phyloP scores from a whole-genome alignment of 371 early-diverging fungal species.

The Saksenaea vasiformis region DNA sequence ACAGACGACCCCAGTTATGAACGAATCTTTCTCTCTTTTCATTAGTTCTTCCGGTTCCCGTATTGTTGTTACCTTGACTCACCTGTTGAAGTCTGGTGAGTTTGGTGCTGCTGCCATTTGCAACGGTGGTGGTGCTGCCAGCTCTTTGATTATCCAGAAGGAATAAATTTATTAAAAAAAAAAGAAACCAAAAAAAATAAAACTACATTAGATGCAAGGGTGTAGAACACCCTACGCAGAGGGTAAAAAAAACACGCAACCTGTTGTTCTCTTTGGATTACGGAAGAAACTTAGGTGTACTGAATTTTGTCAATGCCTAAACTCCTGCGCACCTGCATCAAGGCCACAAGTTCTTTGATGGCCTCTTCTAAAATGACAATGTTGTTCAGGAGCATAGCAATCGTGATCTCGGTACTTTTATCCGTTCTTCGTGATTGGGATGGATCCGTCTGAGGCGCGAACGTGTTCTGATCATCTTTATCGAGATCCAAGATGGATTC shows the following conservation, averaged over 20 bases:
- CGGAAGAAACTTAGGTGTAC: neutral
- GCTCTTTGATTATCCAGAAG: conserved; percentile 80
- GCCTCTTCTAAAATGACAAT: conserved; percentile 86
- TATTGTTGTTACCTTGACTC: conserved; percentile 85
- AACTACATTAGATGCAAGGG: neutral
- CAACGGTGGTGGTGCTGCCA: conserved; percentile 94
- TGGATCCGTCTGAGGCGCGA: conserved; percentile 23
- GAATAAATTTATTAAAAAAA: conserved; percentile 29
- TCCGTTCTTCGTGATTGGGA: conserved; percentile 20
- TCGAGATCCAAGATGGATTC: conserved; percentile 22
- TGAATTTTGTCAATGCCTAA: conserved; percentile 68
- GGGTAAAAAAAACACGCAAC: no score
- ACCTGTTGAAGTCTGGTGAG: conserved; percentile 77
- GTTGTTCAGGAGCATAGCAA: conserved; percentile 73
- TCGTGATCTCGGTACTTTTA: conserved; percentile 49
- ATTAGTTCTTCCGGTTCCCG: conserved; percentile 85
- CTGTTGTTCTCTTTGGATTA: no score
- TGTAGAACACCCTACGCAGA: no score
- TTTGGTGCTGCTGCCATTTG: conserved; percentile 88
- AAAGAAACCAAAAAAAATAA: neutral
- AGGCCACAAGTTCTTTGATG: conserved; percentile 84
- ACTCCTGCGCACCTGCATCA: conserved; percentile 73
- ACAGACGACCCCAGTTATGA: no score
- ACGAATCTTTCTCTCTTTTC: no score
- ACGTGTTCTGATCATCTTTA: conserved; percentile 35